These are phyloP conservation scores for Trichomonas tenax DNA, from an alignment of 208 protist species.

Conservation along the genomic window DNA sequence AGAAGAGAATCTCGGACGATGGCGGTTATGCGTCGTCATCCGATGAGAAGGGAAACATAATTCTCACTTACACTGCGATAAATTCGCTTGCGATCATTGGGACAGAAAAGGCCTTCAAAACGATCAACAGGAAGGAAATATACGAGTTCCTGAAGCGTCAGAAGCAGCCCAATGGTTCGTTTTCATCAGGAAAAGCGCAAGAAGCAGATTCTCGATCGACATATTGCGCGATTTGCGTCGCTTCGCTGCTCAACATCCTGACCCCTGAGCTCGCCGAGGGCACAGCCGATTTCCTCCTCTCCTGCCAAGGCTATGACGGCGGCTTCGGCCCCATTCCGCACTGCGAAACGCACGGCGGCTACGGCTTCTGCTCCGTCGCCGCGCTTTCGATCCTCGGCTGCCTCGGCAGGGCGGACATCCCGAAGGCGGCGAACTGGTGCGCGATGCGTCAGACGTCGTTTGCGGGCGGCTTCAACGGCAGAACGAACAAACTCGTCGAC, in stretches of 20 bases:
- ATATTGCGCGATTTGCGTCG: neutral
- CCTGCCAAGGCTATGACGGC: neutral
- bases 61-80: neutral
- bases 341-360: neutral
- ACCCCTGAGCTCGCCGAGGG: neutral
- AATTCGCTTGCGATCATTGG: neutral
- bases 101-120: neutral
- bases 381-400: neutral
- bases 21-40: neutral
- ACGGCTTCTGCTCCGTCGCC: neutral
- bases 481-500: conserved; percentile 41
- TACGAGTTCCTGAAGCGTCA: neutral
- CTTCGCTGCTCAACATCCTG: neutral
- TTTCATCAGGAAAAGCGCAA: neutral
- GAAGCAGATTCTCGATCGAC: neutral
- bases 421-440: conserved; percentile 10
- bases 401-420: neutral
- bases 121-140: neutral
- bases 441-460: conserved; percentile 22
- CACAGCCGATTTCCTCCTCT: neutral
- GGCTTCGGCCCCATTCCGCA: neutral
- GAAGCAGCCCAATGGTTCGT: neutral
- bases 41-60: neutral
- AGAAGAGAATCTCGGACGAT: neutral
- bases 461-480: conserved; percentile 34